phyloP scores from a whole-genome alignment of 441 rosid species.

The Euphorbia corollata region DNA sequence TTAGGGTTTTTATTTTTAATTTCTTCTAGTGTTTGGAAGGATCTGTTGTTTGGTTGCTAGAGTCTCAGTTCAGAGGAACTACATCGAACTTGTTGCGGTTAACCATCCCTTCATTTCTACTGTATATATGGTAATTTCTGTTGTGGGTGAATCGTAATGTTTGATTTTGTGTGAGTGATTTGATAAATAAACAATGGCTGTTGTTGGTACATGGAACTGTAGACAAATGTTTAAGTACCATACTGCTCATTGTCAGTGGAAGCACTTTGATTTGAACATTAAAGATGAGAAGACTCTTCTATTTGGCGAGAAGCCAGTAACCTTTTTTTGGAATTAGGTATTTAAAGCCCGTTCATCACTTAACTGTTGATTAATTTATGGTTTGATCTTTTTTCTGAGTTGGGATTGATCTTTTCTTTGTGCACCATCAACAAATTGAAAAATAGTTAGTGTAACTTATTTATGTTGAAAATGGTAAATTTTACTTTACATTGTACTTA shows the following conservation, averaged over 20 bases:
- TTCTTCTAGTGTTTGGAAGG: no score
- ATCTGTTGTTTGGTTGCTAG: no score
- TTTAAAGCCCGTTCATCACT: no score
- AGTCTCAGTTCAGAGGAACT: no score
- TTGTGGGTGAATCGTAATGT: background rate
- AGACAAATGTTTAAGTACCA: slow-evolving; percentile 93
- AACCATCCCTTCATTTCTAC: slow-evolving; percentile 90
- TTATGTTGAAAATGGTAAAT: no score
- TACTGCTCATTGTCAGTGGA: slow-evolving; percentile 88
- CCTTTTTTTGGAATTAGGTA: slow-evolving; percentile 73
- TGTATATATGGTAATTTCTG: slow-evolving; percentile 45
- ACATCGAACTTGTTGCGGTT: slow-evolving; percentile 65
- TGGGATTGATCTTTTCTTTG: background rate
- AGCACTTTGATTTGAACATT: slow-evolving; percentile 57
- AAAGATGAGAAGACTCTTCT: slow-evolving; percentile 41
- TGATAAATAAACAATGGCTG: background rate
- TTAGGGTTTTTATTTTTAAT: no score
- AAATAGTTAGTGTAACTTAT: no score
- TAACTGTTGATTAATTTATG: background rate
- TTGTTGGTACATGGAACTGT: background rate
- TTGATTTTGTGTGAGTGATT: no score
- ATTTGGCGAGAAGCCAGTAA: slow-evolving; percentile 67
- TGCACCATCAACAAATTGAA: no score
- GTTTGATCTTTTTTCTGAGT: background rate
- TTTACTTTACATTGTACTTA: no score